Conservation (phyloP, 805 yeast genomes). For the Middelhovenomyces tepae region DNA sequence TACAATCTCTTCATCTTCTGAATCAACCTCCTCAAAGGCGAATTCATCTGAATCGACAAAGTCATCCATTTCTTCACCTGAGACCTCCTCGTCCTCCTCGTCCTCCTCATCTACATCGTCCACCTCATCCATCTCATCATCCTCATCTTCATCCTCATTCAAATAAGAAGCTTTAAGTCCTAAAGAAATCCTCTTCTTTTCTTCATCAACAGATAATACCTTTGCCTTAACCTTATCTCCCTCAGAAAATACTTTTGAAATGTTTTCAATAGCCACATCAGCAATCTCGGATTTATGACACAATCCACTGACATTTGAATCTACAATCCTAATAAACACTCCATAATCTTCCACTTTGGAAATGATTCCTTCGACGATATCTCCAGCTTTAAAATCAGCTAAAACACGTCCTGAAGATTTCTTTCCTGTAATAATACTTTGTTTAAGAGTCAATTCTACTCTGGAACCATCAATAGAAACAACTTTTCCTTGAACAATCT, state of each 20-base stretch:
- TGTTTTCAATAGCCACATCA: slow-evolving; percentile 45
- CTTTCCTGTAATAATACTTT: slow-evolving; percentile 69
- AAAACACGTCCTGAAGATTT: slow-evolving; percentile 29
- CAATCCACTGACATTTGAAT: slow-evolving; percentile 67
- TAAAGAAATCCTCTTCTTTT: slow-evolving; percentile 68
- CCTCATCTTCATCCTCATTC: slow-evolving; percentile 30
- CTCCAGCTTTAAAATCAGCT: slow-evolving; percentile 61
- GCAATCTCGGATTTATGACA: slow-evolving; percentile 83
- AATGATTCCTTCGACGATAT: slow-evolving; percentile 67
- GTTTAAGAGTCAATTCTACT: slow-evolving; percentile 70
- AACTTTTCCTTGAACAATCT: slow-evolving; percentile 67
- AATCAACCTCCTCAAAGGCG: slow-evolving; percentile 26
- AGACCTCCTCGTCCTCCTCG: slow-evolving; percentile 16
- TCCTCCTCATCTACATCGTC: slow-evolving; percentile 19
- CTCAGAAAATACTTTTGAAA: slow-evolving; percentile 61
- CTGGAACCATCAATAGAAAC: slow-evolving; percentile 48
- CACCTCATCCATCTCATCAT: slow-evolving; percentile 14
- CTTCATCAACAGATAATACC: slow-evolving; percentile 51
- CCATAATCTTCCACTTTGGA: slow-evolving; percentile 79
- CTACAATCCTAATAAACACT: slow-evolving; percentile 76
- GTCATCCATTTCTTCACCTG: slow-evolving; percentile 19
- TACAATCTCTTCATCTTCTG: slow-evolving; percentile 25
- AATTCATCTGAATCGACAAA: slow-evolving; percentile 24
- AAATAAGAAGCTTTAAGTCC: slow-evolving; percentile 96
- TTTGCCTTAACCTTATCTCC: slow-evolving; percentile 90